Evolutionary conservation across 2,329 filamentous ascomycete genomes (phyloP).

Genomic region (Orbilia ellipsospora): DNA sequence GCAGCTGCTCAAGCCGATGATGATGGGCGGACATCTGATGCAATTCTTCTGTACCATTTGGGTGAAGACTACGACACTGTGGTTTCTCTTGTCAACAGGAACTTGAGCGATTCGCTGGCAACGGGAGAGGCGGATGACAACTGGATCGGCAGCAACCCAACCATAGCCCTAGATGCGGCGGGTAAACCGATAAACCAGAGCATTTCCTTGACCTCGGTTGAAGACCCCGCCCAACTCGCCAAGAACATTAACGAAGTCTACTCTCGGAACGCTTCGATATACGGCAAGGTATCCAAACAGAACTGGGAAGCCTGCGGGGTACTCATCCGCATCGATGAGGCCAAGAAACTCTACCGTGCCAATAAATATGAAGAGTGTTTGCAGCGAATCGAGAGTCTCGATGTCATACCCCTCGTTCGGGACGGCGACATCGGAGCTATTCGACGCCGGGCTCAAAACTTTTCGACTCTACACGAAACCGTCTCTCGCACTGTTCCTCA

Average conservation of each 20-base stretch:
- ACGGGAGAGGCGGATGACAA: constrained; percentile 81
- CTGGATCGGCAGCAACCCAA: constrained; percentile 77
- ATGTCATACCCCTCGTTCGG: constrained; percentile 82
- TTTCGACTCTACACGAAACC: constrained; percentile 79
- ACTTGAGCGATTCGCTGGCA: constrained; percentile 87
- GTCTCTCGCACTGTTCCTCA: constrained; percentile 91
- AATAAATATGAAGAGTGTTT: constrained; percentile 72
- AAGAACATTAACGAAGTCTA: constrained; percentile 73
- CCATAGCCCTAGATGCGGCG: constrained; percentile 52
- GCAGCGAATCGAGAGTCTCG: constrained; percentile 76
- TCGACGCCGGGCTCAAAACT: constrained; percentile 81
- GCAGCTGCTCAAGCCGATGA: constrained; percentile 94
- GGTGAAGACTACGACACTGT: constrained; percentile 96
- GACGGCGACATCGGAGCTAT: constrained; percentile 80
- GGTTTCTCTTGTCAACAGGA: constrained; percentile 87
- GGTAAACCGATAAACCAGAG: constrained; percentile 62
- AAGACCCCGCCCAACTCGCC: constrained; percentile 74
- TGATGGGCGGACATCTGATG: constrained; percentile 90
- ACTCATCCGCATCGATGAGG: constrained; percentile 71
- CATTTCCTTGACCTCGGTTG: constrained; percentile 73
- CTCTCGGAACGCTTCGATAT: constrained; percentile 71
- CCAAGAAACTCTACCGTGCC: constrained; percentile 70
- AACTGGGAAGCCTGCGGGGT: constrained; percentile 71
- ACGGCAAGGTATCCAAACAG: constrained; percentile 69
- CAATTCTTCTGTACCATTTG: constrained; percentile 92